A percentile compares a stretch with the other conserved stretches of the same genome.
Evolutionary conservation across 2,329 filamentous ascomycete genomes (phyloP).

Genomic region (Trichoderma sp.): DNA sequence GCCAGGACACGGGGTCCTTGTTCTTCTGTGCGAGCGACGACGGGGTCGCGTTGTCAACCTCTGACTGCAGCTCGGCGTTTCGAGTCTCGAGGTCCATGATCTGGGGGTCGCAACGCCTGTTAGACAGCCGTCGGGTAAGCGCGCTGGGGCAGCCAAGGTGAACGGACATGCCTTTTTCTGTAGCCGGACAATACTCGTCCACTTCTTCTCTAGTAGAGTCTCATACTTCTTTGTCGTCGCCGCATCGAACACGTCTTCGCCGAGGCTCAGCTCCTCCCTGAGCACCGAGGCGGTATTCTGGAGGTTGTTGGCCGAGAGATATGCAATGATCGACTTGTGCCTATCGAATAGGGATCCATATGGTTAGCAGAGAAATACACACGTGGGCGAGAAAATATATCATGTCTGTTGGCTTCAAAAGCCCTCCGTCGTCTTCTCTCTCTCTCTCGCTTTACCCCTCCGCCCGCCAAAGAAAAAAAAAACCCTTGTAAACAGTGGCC

Average conservation of each 20-base stretch:
- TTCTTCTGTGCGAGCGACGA: slow-evolving; percentile 74
- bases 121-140: slow-evolving; percentile 24
- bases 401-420: slow-evolving; percentile 1
- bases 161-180: slow-evolving; percentile 74
- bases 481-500: slow-evolving; percentile 22
- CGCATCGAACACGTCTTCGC: slow-evolving; percentile 71
- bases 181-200: slow-evolving; percentile 90
- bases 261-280: slow-evolving; percentile 74
- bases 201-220: slow-evolving; percentile 93
- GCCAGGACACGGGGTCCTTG: slow-evolving; percentile 81
- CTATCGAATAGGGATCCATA: slow-evolving; percentile 47
- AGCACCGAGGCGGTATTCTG: slow-evolving; percentile 69
- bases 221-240: slow-evolving; percentile 92
- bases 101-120: slow-evolving; percentile 45
- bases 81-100: slow-evolving; percentile 90
- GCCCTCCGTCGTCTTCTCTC: background rate
- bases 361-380: slow-evolving; percentile 20
- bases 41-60: slow-evolving; percentile 80
- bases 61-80: slow-evolving; percentile 71
- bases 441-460: slow-evolving; percentile 2
- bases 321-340: slow-evolving; percentile 92
- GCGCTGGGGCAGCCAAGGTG: slow-evolving; percentile 24
- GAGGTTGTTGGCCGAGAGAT: slow-evolving; percentile 74
- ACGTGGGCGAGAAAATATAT: background rate
- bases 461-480: background rate